A percentile compares a stretch with the other conserved stretches of the same genome.
These are phyloP conservation scores for Sporothrix sp. DNA, from an alignment of 2,329 filamentous ascomycete genomes.

Conservation along the genomic window DNA sequence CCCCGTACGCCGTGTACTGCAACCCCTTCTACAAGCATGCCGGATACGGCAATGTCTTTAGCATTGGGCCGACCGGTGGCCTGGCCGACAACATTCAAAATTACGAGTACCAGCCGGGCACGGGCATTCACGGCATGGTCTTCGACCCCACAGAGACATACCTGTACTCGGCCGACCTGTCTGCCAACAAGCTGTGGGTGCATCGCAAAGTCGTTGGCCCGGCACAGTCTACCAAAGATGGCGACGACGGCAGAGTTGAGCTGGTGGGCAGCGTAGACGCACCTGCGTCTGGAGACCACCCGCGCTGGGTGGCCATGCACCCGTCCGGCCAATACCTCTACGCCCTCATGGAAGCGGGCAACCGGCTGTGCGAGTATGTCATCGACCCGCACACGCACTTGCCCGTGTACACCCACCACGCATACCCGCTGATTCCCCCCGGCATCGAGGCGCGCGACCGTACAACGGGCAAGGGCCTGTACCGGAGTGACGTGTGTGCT, in stretches of 20 bases:
- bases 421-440: slow-evolving; percentile 70
- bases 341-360: slow-evolving; percentile 82
- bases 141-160: slow-evolving; percentile 65
- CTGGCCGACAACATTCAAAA: slow-evolving; percentile 59
- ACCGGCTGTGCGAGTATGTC: slow-evolving; percentile 70
- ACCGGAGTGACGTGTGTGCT: slow-evolving; percentile 76
- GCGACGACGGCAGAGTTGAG: slow-evolving; percentile 49
- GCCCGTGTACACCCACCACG: slow-evolving; percentile 68
- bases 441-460: slow-evolving; percentile 44
- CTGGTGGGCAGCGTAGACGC: slow-evolving; percentile 66
- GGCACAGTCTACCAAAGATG: slow-evolving; percentile 22
- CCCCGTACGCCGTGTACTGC: slow-evolving; percentile 76
- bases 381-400: slow-evolving; percentile 64
- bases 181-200: slow-evolving; percentile 73
- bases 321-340: slow-evolving; percentile 70
- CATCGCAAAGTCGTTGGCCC: slow-evolving; percentile 51
- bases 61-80: slow-evolving; percentile 45
- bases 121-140: slow-evolving; percentile 74
- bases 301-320: slow-evolving; percentile 81
- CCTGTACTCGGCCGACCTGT: slow-evolving; percentile 70
- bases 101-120: slow-evolving; percentile 59
- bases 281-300: slow-evolving; percentile 63
- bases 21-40: slow-evolving; percentile 87
- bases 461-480: slow-evolving; percentile 44
- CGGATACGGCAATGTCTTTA: slow-evolving; percentile 70